A percentile compares a stretch with the other conserved stretches of the same genome.
Conservation (phyloP, 345 rosid species). For the Hevea brasiliensis region DNA sequence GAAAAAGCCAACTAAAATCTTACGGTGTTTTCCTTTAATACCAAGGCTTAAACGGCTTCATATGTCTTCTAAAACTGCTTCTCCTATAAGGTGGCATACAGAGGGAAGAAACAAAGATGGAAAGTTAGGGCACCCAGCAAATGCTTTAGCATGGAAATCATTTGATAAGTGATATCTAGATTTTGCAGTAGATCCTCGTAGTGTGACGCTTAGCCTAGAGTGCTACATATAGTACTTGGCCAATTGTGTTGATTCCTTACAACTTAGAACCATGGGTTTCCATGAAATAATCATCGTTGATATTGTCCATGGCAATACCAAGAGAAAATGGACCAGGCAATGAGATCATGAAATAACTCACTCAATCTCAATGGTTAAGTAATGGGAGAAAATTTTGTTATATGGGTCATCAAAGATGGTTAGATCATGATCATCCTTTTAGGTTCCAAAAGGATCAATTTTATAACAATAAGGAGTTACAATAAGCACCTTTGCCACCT, state of each 20-base stretch:
- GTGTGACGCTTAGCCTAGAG: background rate
- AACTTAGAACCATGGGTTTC: background rate
- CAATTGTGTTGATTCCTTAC: background rate
- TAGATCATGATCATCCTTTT: background rate
- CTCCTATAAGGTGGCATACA: background rate
- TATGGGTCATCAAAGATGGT: conserved; percentile 5
- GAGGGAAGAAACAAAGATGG: background rate
- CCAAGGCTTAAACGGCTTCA: background rate
- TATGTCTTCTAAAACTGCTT: background rate
- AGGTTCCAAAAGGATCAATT: background rate
- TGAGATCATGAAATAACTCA: background rate
- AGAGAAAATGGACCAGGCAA: background rate
- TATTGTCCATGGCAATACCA: background rate
- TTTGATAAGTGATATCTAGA: background rate
- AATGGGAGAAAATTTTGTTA: background rate
- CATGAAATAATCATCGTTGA: background rate
- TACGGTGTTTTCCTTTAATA: background rate
- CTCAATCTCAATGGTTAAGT: background rate
- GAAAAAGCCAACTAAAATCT: background rate
- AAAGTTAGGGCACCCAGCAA: background rate
- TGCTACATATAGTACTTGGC: background rate
- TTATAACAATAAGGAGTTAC: background rate
- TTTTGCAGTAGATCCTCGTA: background rate
- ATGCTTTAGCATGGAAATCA: background rate
- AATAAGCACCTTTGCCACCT: background rate